Conservation (phyloP, 1,284 basidiomycete species). For the Cerioporus squamosus region DNA sequence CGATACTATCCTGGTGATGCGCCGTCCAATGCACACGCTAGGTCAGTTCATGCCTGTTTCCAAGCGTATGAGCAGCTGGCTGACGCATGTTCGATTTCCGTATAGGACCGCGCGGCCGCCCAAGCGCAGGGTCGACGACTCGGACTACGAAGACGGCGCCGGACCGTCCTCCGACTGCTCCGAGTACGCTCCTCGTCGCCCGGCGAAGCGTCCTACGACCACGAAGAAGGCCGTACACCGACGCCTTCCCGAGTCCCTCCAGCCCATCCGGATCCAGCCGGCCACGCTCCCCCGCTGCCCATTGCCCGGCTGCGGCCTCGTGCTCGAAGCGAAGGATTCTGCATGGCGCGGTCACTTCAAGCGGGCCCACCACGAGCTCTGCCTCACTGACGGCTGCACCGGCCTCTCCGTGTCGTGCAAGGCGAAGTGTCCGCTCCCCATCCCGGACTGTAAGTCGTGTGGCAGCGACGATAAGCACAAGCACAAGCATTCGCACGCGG, state of each 20-base stretch:
- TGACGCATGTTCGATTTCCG: too few species aligned
- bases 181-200: neutral
- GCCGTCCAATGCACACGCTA: neutral
- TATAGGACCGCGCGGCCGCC: too few species aligned
- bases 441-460: neutral
- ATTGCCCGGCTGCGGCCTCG: slow-evolving; percentile 11
- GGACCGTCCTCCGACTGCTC: neutral
- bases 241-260: neutral
- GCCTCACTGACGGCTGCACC: neutral
- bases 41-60: too few species aligned
- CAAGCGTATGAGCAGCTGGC: too few species aligned
- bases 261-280: slow-evolving; percentile 7
- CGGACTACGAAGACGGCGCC: neutral
- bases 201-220: neutral
- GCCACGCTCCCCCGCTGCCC: slow-evolving; percentile 8
- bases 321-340: slow-evolving; percentile 8
- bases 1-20: too few species aligned
- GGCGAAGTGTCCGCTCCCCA: slow-evolving; percentile 6
- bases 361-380: slow-evolving; percentile 17
- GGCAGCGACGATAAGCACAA: neutral
- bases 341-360: slow-evolving; percentile 20
- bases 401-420: neutral
- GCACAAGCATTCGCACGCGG: too few species aligned
- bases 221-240: neutral
- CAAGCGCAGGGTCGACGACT: neutral